Evolutionary conservation across 2,329 filamentous ascomycete species (phyloP).

Genomic region (Cercospora janseana): DNA sequence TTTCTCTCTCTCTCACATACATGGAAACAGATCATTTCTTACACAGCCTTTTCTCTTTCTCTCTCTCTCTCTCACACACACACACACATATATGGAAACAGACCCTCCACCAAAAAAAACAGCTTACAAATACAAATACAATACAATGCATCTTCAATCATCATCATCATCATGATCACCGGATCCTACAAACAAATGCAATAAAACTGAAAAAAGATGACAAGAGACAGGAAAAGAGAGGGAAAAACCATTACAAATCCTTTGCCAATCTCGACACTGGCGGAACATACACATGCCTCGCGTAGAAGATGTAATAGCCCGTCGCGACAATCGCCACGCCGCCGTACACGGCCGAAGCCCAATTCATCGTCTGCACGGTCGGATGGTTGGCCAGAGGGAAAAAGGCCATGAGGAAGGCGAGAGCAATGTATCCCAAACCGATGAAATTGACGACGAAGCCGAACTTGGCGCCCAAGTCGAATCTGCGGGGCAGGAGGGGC

Average conservation of each 20-base stretch:
- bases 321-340: slow-evolving; percentile 25
- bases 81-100: no score
- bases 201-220: no score
- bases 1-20: no score
- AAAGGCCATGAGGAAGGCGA: slow-evolving; percentile 30
- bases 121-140: no score
- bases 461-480: slow-evolving; percentile 27
- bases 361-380: slow-evolving; percentile 30
- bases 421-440: slow-evolving; percentile 24
- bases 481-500: slow-evolving; percentile 28
- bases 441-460: slow-evolving; percentile 29
- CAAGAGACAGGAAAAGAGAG: background rate
- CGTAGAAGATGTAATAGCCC: slow-evolving; percentile 30
- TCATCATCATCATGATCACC: no score
- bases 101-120: no score
- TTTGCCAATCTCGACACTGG: slow-evolving; percentile 26
- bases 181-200: no score
- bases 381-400: slow-evolving; percentile 30
- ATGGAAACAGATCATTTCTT: no score
- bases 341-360: slow-evolving; percentile 27
- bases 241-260: slow-evolving; percentile 16
- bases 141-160: no score
- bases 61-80: no score
- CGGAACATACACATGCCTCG: slow-evolving; percentile 33
- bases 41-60: no score